These are phyloP conservation scores for Cryphonectria radicalis DNA, from an alignment of 2,329 filamentous ascomycete genomes.

Conservation along the genomic window DNA sequence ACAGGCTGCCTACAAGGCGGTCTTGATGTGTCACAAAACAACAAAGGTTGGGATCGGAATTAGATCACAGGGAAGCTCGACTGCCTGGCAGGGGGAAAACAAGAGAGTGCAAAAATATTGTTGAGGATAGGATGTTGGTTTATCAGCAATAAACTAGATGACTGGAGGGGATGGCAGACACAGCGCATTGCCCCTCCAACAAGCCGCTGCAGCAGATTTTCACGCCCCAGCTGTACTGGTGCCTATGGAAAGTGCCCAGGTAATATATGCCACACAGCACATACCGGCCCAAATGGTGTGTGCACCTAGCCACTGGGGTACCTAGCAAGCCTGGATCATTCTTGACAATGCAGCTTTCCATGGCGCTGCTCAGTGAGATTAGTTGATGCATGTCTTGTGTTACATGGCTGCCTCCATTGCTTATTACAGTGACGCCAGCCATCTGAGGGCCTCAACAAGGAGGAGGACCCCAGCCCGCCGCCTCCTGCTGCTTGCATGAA, in stretches of 20 bases:
- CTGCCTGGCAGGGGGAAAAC: not conserved
- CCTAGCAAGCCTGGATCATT: not conserved
- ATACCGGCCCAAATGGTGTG: not conserved
- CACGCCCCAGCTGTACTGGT: conserved; percentile 13
- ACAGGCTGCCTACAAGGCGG: not conserved
- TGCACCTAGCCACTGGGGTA: not conserved
- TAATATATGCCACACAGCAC: not conserved
- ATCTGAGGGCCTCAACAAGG: not conserved
- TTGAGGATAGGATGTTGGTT: not conserved
- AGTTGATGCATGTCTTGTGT: not conserved
- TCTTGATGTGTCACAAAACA: not conserved
- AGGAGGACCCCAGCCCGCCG: not conserved
- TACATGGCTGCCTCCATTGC: not conserved
- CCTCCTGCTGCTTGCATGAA: not conserved
- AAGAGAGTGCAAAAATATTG: not conserved
- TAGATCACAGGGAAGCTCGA: not conserved
- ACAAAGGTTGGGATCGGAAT: not conserved
- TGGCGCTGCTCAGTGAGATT: not conserved
- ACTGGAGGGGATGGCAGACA: conserved; percentile 1
- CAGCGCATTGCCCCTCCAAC: not conserved
- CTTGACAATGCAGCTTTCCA: not conserved
- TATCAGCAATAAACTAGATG: conserved; percentile 9
- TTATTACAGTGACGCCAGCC: not conserved
- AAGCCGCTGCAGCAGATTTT: conserved; percentile 14
- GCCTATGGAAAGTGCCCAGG: not conserved